Percentiles rank a stretch among this genome's conserved stretches.
Conservation (phyloP, 495 filamentous ascomycete species). For the Aspergillus bertholletiae region DNA sequence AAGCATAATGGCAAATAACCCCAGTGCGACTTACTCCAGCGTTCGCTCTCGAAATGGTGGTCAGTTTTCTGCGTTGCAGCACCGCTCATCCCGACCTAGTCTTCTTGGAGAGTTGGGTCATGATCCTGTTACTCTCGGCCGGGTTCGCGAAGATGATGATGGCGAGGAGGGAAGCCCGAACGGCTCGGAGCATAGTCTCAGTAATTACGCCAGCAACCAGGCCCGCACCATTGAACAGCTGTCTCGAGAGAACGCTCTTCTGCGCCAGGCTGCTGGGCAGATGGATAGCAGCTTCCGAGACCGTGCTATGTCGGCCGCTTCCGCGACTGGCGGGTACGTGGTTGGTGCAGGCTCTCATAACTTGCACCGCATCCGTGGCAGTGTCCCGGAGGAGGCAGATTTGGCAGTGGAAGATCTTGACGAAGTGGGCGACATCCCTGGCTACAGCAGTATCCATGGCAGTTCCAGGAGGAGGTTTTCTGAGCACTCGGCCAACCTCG, state of each 20-base stretch:
- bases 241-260: conserved; percentile 65
- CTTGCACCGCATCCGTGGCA: conserved; percentile 58
- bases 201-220: conserved; percentile 51
- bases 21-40: conserved; percentile 37
- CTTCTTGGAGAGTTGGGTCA: conserved; percentile 77
- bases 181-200: conserved; percentile 57
- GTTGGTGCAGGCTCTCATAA: conserved; percentile 52
- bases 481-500: conserved; percentile 58
- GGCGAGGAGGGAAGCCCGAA: conserved; percentile 66
- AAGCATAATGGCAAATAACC: conserved; percentile 40
- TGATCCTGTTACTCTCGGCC: conserved; percentile 66
- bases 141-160: conserved; percentile 79
- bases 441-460: conserved; percentile 37
- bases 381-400: conserved; percentile 66
- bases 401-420: conserved; percentile 68
- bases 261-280: conserved; percentile 60
- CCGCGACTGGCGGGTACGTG: conserved; percentile 35
- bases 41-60: conserved; percentile 47
- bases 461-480: conserved; percentile 54
- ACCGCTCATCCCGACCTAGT: conserved; percentile 81
- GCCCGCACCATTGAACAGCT: conserved; percentile 72
- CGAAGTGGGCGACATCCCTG: conserved; percentile 57
- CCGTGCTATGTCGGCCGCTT: conserved; percentile 53
- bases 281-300: conserved; percentile 60
- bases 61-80: conserved; percentile 66